Percentiles rank a stretch among this genome's conserved stretches.
These are phyloP conservation scores for Aquilaria yunnanensis DNA, from an alignment of 345 rosid genomes.

Conservation along the genomic window DNA sequence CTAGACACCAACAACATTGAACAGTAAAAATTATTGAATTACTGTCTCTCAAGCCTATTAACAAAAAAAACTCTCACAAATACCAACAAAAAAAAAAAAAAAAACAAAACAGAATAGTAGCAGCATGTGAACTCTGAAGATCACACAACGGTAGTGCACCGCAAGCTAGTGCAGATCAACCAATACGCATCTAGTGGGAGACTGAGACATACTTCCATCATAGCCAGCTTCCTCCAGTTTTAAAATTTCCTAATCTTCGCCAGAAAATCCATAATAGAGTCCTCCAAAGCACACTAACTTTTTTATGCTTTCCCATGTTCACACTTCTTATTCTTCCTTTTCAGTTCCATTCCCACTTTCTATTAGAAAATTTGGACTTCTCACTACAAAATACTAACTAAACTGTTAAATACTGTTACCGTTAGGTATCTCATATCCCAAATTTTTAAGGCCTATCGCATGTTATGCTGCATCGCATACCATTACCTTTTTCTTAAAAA, in stretches of 20 bases:
- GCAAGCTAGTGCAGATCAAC: not conserved
- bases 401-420: too few relatives aligned
- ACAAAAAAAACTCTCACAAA: not conserved
- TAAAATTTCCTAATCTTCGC: not conserved
- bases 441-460: too few relatives aligned
- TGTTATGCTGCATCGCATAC: too few relatives aligned
- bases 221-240: not conserved
- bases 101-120: too few relatives aligned
- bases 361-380: not conserved
- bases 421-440: too few relatives aligned
- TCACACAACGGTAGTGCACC: not conserved
- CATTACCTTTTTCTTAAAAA: too few relatives aligned
- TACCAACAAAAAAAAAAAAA: too few relatives aligned
- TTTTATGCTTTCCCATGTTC: conserved; percentile 1
- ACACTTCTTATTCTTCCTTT: not conserved
- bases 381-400: too few relatives aligned
- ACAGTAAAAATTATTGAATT: too few relatives aligned
- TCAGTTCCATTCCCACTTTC: not conserved
- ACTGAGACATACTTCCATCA: not conserved
- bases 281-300: conserved; percentile 1
- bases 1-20: too few relatives aligned
- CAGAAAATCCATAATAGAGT: not conserved
- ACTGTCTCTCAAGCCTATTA: not conserved
- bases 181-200: not conserved
- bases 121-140: not conserved